Conservation (phyloP, 495 filamentous ascomycete genomes). For the Neurospora sp. region DNA sequence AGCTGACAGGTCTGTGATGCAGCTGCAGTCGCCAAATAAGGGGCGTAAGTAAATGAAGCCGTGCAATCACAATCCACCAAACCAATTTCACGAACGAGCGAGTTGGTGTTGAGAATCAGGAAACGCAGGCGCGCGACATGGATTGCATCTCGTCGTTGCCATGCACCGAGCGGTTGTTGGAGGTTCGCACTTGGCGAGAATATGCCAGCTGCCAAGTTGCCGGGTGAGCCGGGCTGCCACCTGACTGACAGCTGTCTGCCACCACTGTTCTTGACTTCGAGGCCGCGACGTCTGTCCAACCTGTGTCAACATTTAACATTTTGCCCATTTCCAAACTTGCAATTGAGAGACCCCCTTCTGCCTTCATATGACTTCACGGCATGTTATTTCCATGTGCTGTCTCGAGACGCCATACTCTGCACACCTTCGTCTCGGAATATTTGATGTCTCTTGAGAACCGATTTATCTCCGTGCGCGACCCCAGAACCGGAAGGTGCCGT, state of each 20-base stretch:
- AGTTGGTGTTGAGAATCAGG: background rate
- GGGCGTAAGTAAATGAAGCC: background rate
- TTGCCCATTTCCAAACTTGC: background rate
- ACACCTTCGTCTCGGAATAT: background rate
- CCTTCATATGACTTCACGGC: background rate
- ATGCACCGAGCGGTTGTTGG: background rate
- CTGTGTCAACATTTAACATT: background rate
- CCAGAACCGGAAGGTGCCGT: background rate
- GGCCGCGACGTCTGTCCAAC: background rate
- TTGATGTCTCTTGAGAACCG: background rate
- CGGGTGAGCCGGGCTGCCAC: background rate
- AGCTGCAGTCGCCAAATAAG: background rate
- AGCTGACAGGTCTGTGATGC: background rate
- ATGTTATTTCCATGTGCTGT: background rate
- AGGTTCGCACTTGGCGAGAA: background rate
- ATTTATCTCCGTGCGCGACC: background rate
- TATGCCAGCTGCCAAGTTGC: background rate
- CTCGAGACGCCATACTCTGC: background rate
- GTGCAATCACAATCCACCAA: background rate
- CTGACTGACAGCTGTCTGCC: background rate
- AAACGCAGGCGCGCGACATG: background rate
- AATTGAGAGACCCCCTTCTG: background rate
- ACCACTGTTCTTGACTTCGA: background rate
- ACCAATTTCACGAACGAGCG: background rate
- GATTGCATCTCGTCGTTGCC: background rate